These are phyloP conservation scores for Calonectria honghensis DNA, from an alignment of 2,329 filamentous ascomycete species.

Conservation along the genomic window DNA sequence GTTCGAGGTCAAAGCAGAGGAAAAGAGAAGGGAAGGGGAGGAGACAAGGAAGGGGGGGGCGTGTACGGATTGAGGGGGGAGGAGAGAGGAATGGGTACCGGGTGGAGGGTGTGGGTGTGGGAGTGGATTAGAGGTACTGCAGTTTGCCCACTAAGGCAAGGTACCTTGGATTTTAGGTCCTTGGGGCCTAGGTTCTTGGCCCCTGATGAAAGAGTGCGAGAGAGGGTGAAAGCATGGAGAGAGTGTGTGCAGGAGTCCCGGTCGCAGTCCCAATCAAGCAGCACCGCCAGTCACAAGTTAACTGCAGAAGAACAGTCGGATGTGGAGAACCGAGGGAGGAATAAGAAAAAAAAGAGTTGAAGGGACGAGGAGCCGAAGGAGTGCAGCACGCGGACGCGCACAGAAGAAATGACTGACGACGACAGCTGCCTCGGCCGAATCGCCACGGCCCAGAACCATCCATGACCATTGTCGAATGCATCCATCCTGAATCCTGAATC, in stretches of 20 bases:
- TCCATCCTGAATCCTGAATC: constrained; percentile 6
- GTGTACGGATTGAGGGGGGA: constrained; percentile 34
- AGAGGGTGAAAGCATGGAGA: constrained; percentile 14
- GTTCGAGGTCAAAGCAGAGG: constrained; percentile 42
- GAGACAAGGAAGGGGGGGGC: constrained; percentile 30
- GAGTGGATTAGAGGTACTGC: constrained; percentile 18
- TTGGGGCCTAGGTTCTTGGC: constrained; percentile 12
- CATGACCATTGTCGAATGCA: neutral
- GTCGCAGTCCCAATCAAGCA: constrained; percentile 11
- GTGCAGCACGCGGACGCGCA: constrained; percentile 14
- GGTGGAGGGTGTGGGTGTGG: constrained; percentile 32
- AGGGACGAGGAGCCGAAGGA: constrained; percentile 2
- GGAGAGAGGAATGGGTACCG: constrained; percentile 30
- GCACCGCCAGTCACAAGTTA: neutral
- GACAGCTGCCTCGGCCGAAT: constrained; percentile 8
- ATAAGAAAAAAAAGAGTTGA: constrained; percentile 1
- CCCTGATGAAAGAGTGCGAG: constrained; percentile 27
- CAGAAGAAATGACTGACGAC: constrained; percentile 3
- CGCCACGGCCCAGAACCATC: constrained; percentile 10
- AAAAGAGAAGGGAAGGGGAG: constrained; percentile 24
- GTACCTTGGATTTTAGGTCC: constrained; percentile 29
- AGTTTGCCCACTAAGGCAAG: constrained; percentile 33
- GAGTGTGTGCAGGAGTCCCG: constrained; percentile 29
- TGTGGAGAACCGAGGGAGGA: constrained; percentile 24
- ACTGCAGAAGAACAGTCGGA: constrained; percentile 16